These are phyloP conservation scores for Gryganskiella cystojenkinii DNA, from an alignment of 192 early-diverging fungal genomes.

Conservation along the genomic window DNA sequence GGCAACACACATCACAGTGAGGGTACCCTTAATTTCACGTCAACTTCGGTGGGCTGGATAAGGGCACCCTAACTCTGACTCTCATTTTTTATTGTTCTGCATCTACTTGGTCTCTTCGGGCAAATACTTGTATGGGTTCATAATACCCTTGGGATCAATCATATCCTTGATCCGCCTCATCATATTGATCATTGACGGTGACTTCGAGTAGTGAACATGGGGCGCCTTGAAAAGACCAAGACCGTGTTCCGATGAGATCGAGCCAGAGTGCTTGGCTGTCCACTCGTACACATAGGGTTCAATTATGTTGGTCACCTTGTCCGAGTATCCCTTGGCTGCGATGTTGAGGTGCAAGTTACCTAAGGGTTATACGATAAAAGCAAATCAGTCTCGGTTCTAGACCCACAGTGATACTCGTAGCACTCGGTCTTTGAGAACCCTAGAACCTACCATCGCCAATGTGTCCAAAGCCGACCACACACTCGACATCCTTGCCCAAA, in stretches of 20 bases:
- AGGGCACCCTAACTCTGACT: too few species aligned
- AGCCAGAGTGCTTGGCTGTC: slow-evolving; percentile 59
- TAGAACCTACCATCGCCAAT: slow-evolving; percentile 86
- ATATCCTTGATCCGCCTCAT: slow-evolving; percentile 92
- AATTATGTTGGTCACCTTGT: slow-evolving; percentile 74
- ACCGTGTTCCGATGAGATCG: slow-evolving; percentile 79
- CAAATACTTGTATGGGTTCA: slow-evolving; percentile 90
- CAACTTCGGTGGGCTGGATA: too few species aligned
- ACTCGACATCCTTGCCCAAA: slow-evolving; percentile 69
- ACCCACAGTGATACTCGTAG: too few species aligned
- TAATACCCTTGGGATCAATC: slow-evolving; percentile 95
- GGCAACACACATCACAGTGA: too few species aligned
- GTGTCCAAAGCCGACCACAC: slow-evolving; percentile 96
- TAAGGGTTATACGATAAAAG: slow-evolving; percentile 19
- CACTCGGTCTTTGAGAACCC: too few species aligned
- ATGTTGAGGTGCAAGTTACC: slow-evolving; percentile 95
- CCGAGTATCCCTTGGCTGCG: slow-evolving; percentile 73
- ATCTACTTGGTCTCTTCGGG: slow-evolving; percentile 43
- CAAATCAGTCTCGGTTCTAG: background rate
- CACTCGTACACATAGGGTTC: slow-evolving; percentile 94
- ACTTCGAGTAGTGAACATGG: slow-evolving; percentile 87
- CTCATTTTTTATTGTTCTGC: too few species aligned
- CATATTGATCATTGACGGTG: slow-evolving; percentile 78
- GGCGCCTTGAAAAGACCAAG: slow-evolving; percentile 86
- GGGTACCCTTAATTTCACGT: too few species aligned